phyloP scores from a whole-genome alignment of 768 basidiomycete species.

The Sarcomyxa edulis region DNA sequence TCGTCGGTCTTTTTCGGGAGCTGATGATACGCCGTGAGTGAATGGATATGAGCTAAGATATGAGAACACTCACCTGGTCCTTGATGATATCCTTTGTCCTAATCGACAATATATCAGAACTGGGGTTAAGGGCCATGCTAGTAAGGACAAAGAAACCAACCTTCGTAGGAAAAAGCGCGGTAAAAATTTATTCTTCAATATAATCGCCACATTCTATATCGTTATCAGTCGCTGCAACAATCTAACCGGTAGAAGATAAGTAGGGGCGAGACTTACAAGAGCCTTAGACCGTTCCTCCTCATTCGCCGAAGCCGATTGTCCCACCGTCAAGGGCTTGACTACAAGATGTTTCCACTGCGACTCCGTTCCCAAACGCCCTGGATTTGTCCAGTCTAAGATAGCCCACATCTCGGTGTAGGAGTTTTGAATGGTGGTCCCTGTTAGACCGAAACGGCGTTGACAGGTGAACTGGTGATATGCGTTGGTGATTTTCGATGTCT shows the following conservation, averaged over 20 bases:
- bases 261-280: constrained; percentile 35
- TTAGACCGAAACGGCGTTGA: constrained; percentile 73
- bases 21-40: constrained; percentile 27
- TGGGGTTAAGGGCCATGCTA: constrained; percentile 8
- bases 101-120: not conserved
- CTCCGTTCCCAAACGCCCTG: constrained; percentile 65
- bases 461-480: constrained; percentile 72
- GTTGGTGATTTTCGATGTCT: constrained; percentile 53
- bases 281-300: constrained; percentile 57
- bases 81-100: constrained; percentile 78
- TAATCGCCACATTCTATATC: constrained; percentile 49
- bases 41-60: not conserved
- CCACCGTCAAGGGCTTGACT: constrained; percentile 56
- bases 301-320: constrained; percentile 62
- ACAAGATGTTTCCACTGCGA: constrained; percentile 78
- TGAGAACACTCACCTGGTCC: constrained; percentile 43
- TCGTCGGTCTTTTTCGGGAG: constrained; percentile 86
- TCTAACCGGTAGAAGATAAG: not conserved
- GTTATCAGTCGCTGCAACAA: constrained; percentile 1
- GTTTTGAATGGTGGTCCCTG: constrained; percentile 81
- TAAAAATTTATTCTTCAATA: constrained; percentile 62
- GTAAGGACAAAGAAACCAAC: constrained; percentile 24
- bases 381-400: constrained; percentile 89
- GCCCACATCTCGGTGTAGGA: constrained; percentile 89
- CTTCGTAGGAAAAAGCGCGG: constrained; percentile 83